Percentiles rank a stretch among this genome's conserved stretches.
Conservation (phyloP, 306 rosid genomes). For the Chamaecrista fasciculata region DNA sequence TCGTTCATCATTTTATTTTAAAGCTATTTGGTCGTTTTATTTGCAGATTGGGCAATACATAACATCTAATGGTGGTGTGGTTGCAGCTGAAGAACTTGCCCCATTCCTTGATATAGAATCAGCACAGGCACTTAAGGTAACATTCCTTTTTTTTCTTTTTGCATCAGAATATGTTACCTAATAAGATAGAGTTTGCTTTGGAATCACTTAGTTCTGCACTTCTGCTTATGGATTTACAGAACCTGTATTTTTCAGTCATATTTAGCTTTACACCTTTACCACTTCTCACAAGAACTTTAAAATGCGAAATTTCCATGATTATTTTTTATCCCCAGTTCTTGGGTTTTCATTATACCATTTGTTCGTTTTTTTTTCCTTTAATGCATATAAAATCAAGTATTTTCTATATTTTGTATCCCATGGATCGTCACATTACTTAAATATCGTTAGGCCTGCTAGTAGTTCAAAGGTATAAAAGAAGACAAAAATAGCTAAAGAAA, state of each 20-base stretch:
- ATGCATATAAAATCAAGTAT: neutral
- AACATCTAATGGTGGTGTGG: slow-evolving; percentile 91
- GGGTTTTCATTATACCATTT: neutral
- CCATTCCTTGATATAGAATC: slow-evolving; percentile 83
- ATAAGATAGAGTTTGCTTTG: neutral
- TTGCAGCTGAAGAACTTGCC: slow-evolving; percentile 95
- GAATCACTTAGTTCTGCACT: slow-evolving; percentile 6
- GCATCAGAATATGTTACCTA: neutral
- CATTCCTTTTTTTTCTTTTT: slow-evolving; percentile 20
- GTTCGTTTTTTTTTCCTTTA: neutral
- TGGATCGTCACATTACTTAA: neutral
- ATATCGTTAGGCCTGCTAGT: too few species aligned
- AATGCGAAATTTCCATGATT: neutral
- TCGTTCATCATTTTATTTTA: neutral
- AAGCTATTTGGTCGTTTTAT: slow-evolving; percentile 14
- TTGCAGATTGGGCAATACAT: slow-evolving; percentile 93
- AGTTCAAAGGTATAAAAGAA: too few species aligned
- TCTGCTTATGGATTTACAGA: slow-evolving; percentile 9
- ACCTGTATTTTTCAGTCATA: neutral
- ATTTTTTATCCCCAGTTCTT: neutral
- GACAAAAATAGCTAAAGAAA: too few species aligned
- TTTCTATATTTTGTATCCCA: neutral
- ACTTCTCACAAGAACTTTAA: neutral
- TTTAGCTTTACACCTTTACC: neutral
- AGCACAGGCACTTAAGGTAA: slow-evolving; percentile 48